phyloP scores from a whole-genome alignment of 169 alveolate genomes.

The Eimeria maxima region DNA sequence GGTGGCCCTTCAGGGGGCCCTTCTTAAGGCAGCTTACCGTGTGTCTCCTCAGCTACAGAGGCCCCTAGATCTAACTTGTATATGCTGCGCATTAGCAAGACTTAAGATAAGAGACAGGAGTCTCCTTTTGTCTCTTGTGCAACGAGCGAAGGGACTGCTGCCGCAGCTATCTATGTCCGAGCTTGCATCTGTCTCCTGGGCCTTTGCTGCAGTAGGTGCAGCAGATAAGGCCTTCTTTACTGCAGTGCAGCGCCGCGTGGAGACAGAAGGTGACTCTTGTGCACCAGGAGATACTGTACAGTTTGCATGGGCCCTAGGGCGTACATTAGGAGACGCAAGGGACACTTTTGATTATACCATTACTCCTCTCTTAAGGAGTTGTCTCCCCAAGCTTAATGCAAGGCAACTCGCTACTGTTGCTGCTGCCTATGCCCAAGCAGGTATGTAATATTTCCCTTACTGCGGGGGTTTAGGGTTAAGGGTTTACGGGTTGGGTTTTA shows the following conservation, averaged over 20 bases:
- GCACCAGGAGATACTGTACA: conserved; percentile 69
- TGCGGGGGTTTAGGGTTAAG: too few species aligned
- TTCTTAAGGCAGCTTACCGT: conserved; percentile 29
- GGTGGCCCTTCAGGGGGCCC: conserved; percentile 59
- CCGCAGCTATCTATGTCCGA: conserved; percentile 63
- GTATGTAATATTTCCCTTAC: background rate
- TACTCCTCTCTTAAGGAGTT: conserved; percentile 74
- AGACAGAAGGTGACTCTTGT: conserved; percentile 44
- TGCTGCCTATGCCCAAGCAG: conserved; percentile 81
- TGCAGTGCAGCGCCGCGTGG: conserved; percentile 47
- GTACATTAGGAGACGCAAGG: background rate
- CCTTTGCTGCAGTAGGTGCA: conserved; percentile 68
- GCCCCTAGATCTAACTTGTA: conserved; percentile 66
- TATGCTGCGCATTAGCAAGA: conserved; percentile 63
- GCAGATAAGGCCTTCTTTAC: conserved; percentile 66
- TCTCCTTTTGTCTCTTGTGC: background rate
- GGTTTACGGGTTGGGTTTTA: too few species aligned
- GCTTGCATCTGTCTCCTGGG: conserved; percentile 82
- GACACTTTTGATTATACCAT: conserved; percentile 66
- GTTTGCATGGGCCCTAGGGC: conserved; percentile 79
- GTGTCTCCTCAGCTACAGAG: conserved; percentile 51
- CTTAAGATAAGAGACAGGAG: conserved; percentile 23
- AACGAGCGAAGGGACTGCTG: conserved; percentile 35
- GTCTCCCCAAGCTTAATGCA: conserved; percentile 62
- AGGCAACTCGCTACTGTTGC: conserved; percentile 69